Conservation (phyloP, 129 eudicot species). For the Lactuca saligna region DNA sequence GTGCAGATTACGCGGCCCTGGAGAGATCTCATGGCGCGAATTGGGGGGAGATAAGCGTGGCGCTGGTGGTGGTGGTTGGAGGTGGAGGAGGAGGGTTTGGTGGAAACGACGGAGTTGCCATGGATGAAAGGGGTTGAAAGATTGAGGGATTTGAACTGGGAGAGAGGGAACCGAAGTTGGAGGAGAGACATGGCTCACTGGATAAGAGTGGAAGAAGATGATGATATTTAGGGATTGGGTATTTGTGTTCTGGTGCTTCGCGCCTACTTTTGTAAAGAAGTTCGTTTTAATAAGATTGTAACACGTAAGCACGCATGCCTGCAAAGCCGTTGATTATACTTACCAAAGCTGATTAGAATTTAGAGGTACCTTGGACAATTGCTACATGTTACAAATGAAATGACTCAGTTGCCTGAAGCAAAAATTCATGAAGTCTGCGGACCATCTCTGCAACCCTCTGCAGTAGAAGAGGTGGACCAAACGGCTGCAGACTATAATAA, state of each 20-base stretch:
- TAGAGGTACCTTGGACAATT: background rate
- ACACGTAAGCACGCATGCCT: conserved; percentile 2
- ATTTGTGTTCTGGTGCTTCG: conserved; percentile 20
- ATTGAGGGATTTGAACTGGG: conserved; percentile 69
- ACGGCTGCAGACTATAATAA: too few relatives aligned
- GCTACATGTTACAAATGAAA: too few relatives aligned
- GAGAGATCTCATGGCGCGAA: conserved; percentile 66
- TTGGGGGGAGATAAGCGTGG: conserved; percentile 38
- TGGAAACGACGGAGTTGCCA: conserved; percentile 53
- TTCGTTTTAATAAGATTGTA: background rate
- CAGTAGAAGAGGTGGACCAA: too few relatives aligned
- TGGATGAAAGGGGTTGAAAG: conserved; percentile 71
- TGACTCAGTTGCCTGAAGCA: too few relatives aligned
- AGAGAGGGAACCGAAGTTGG: conserved; percentile 52
- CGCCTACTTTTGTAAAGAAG: background rate
- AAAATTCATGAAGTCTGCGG: too few relatives aligned
- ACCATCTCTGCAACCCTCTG: too few relatives aligned
- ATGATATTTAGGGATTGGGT: conserved; percentile 17
- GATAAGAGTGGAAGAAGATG: conserved; percentile 19
- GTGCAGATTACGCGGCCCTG: conserved; percentile 83
- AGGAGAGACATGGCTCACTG: conserved; percentile 58
- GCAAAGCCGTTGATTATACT: background rate
- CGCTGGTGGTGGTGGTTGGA: conserved; percentile 19
- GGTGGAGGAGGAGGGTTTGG: conserved; percentile 39
- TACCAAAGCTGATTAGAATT: background rate